A percentile compares a stretch with the other conserved stretches of the same genome.
Evolutionary conservation across 2,329 filamentous ascomycete species (phyloP).

Genomic region (Aspergillus sp.): DNA sequence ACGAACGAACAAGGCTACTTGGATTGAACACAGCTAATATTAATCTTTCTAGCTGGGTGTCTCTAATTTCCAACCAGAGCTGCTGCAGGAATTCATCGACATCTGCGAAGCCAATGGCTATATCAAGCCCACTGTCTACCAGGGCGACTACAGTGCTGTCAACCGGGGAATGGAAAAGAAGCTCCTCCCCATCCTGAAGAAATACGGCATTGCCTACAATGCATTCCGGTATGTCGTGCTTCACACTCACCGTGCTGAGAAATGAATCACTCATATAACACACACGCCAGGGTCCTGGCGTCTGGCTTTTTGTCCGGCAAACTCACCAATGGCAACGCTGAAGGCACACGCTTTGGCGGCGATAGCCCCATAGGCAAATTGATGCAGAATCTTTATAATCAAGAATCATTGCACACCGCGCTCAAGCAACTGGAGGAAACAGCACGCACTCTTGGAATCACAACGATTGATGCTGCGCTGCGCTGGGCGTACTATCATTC

Average conservation of each 20-base stretch:
- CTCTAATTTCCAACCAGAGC: constrained; percentile 26
- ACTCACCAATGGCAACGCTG: constrained; percentile 16
- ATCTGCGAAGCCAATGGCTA: constrained; percentile 28
- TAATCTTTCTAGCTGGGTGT: constrained; percentile 26
- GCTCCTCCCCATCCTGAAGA: constrained; percentile 30
- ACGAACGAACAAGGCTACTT: not conserved
- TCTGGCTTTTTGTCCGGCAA: constrained; percentile 32
- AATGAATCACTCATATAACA: not conserved
- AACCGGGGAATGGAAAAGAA: constrained; percentile 28
- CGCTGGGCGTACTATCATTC: constrained; percentile 31
- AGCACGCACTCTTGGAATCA: constrained; percentile 15
- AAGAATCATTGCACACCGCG: constrained; percentile 18
- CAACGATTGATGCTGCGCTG: constrained; percentile 27
- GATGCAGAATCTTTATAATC: constrained; percentile 21
- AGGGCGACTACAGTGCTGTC: constrained; percentile 34
- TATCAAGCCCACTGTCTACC: constrained; percentile 34
- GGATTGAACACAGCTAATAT: not conserved
- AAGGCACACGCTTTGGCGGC: constrained; percentile 21
- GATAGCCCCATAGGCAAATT: constrained; percentile 18
- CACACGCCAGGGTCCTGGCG: constrained; percentile 14
- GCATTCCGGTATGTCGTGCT: constrained; percentile 1
- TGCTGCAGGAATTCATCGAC: constrained; percentile 24
- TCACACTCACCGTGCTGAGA: not conserved
- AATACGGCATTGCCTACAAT: constrained; percentile 13
- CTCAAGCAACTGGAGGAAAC: constrained; percentile 24